Conservation (phyloP, 1,284 basidiomycete genomes). For the Inonotus obliquus region DNA sequence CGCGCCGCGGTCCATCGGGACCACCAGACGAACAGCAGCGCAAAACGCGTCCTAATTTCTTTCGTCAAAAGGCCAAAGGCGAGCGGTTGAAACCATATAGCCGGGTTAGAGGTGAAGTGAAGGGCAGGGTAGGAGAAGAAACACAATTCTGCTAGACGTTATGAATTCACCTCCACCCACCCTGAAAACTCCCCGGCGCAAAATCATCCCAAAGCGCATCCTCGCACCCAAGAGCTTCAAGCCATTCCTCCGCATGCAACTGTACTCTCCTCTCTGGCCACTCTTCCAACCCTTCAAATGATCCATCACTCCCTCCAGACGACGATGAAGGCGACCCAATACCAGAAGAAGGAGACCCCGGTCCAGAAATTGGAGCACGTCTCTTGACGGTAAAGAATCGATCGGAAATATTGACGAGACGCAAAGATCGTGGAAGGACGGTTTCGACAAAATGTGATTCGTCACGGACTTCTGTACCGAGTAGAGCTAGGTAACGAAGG, state of each 20-base stretch:
- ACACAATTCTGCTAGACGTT: slow-evolving; percentile 27
- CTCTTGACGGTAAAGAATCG: slow-evolving; percentile 48
- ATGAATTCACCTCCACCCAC: slow-evolving; percentile 18
- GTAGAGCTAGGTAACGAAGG: slow-evolving; percentile 51
- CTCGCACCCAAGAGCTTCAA: slow-evolving; percentile 55
- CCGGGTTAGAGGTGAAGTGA: too few relatives aligned
- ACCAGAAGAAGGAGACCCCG: neutral
- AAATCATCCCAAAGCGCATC: slow-evolving; percentile 24
- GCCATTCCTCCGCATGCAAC: slow-evolving; percentile 53
- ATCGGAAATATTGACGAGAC: slow-evolving; percentile 48
- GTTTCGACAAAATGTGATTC: slow-evolving; percentile 43
- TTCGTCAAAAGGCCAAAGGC: too few relatives aligned
- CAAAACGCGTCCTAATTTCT: too few relatives aligned
- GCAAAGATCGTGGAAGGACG: slow-evolving; percentile 52
- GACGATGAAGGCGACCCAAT: neutral
- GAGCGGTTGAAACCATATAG: too few relatives aligned
- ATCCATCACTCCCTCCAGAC: slow-evolving; percentile 19
- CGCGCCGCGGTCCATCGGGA: too few relatives aligned
- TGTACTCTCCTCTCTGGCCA: slow-evolving; percentile 50
- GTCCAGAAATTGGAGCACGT: slow-evolving; percentile 9
- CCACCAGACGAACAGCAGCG: too few relatives aligned
- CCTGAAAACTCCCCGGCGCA: slow-evolving; percentile 10
- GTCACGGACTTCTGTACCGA: slow-evolving; percentile 43
- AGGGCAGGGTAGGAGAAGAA: too few relatives aligned
- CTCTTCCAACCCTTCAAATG: slow-evolving; percentile 37